These are phyloP conservation scores for Coemansia sp. DNA, from an alignment of 192 early-diverging fungal species.

Conservation along the genomic window DNA sequence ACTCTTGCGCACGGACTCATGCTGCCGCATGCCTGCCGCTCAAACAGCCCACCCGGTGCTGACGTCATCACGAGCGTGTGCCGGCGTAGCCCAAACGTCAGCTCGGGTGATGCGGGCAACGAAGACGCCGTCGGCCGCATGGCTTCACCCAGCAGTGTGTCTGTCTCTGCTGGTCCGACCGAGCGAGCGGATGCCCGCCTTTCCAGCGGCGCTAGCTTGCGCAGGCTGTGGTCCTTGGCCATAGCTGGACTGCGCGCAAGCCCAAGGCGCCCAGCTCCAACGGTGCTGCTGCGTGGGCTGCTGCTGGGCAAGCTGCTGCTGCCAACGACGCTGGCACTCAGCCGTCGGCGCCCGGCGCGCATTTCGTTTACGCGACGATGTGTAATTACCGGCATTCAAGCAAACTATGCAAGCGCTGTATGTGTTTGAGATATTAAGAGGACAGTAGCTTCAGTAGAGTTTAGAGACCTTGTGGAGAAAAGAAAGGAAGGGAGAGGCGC, in stretches of 20 bases:
- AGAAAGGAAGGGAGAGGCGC: background rate
- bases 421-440: background rate
- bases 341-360: constrained; percentile 51
- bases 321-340: constrained; percentile 44
- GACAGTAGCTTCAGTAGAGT: background rate
- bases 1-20: background rate
- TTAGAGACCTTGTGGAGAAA: constrained; percentile 4
- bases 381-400: constrained; percentile 50
- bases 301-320: background rate
- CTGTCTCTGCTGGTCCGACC: constrained; percentile 3
- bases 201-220: constrained; percentile 16
- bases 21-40: background rate
- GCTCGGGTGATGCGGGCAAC: constrained; percentile 23
- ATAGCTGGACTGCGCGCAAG: constrained; percentile 12
- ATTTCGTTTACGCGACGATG: constrained; percentile 50
- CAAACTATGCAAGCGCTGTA: background rate
- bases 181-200: constrained; percentile 19
- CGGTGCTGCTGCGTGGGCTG: constrained; percentile 3
- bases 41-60: background rate
- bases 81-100: constrained; percentile 12
- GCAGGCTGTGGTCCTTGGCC: constrained; percentile 23
- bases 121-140: constrained; percentile 13
- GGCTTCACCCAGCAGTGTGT: constrained; percentile 1
- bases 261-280: constrained; percentile 7
- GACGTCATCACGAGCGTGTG: background rate